Base-by-base conservation (phyloP, 305 asterid species). In the Fraxinus platypoda region DNA sequence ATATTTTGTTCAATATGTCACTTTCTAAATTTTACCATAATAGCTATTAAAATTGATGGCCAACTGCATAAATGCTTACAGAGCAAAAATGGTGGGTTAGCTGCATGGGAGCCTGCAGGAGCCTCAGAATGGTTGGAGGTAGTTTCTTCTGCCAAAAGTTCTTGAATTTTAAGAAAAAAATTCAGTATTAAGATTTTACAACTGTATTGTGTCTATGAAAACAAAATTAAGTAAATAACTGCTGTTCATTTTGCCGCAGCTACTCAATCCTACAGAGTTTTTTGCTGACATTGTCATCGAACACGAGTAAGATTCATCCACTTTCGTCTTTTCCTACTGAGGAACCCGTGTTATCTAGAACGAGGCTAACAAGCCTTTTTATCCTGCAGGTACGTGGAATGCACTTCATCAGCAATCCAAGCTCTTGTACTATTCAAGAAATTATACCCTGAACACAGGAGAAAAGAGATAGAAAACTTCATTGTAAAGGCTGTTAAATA, bases 91-190 rank as follows among this genome's bases (percentile, higher is more conserved):
- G 99, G 99, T n/a, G 99, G 99, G 4, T 85, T 95, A 74, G 82
- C 97, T 49, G 97, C 94, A 41, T 95, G 99, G 99, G 99, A 95
- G 89, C 97, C 98, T 43, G 96, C 97, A 57, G 95, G 98, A 84
- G 88, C 97, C 75, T 82, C 91, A 1, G 85, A 91, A 28, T 94
- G 98, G 97, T 83, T 95, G 80, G 99, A 94, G 98, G 98, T 94
- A 80, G 9, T 12, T 79, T 66, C 74, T 66, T 66, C 74, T 0
- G 2, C 30, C 35, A 66, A 25, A 66, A 25, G 6, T 26, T 26
- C 34, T 26, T 3, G 73, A 64, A 3, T 64, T 64, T 8, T 23
- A 26, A 25, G 8, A 64, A 64, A 64, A 25, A 8, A 23, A 62
- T 23, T 52, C 1, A 52, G 23, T 17, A 52, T 52, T 64, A 12